Conservation (phyloP, 306 rosid species). For the Lablab purpureus region DNA sequence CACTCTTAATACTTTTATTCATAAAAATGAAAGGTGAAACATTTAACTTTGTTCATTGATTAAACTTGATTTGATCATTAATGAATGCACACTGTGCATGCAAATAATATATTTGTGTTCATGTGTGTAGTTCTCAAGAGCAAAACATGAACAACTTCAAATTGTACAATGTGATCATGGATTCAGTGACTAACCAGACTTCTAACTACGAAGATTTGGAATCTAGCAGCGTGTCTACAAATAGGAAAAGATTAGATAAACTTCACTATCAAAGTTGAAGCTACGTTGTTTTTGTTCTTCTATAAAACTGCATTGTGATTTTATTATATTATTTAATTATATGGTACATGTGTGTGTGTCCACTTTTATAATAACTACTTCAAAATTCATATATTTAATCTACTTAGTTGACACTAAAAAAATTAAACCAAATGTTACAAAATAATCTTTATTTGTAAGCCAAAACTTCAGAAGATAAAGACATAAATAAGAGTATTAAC, state of each 20-base stretch:
- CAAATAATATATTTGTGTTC: not conserved
- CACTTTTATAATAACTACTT: too few species aligned
- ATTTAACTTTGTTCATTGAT: not conserved
- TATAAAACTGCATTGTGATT: too few species aligned
- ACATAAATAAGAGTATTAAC: not conserved
- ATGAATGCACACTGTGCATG: slow-evolving; percentile 1
- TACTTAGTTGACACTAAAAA: too few species aligned
- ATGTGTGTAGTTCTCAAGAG: not conserved
- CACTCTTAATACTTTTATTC: not conserved
- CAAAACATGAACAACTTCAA: not conserved
- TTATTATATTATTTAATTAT: too few species aligned
- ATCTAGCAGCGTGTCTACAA: slow-evolving; percentile 4
- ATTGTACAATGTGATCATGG: not conserved
- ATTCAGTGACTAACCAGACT: not conserved
- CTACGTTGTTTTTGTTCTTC: not conserved
- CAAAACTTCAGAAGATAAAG: not conserved
- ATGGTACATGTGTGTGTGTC: too few species aligned
- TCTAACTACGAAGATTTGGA: not conserved
- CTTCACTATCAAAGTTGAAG: not conserved
- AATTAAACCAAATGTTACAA: not conserved
- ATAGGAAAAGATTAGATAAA: slow-evolving; percentile 10
- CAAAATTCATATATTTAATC: too few species aligned
- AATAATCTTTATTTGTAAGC: not conserved
- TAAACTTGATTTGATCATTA: not conserved
- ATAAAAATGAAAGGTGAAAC: not conserved